Percentiles rank a stretch among this genome's conserved stretches.
phyloP scores from a whole-genome alignment of 1,284 basidiomycete genomes.

The Kalmanozyma brasiliensis region DNA sequence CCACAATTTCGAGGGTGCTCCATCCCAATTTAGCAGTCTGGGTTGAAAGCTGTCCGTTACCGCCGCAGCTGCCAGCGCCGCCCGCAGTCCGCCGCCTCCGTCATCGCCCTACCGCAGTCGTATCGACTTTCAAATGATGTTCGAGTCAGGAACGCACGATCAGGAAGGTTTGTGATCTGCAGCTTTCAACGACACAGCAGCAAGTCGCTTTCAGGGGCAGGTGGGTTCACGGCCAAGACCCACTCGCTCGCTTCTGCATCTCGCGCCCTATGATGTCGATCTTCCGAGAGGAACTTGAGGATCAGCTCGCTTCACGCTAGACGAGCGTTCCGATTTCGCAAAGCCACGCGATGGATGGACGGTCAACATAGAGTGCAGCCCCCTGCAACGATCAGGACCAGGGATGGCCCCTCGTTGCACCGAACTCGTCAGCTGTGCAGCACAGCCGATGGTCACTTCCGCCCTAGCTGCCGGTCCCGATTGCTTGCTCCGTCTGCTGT shows the following conservation, averaged over 20 bases:
- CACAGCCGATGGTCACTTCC: neutral
- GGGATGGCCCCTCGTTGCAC: constrained; percentile 19
- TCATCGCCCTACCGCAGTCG: no score
- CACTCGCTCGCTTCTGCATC: no score
- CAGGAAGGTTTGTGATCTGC: no score
- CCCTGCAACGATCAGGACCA: no score
- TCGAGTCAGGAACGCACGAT: no score
- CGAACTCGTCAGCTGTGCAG: constrained; percentile 6
- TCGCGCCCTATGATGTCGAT: no score
- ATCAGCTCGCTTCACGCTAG: neutral
- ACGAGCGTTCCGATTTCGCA: neutral
- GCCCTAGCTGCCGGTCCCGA: neutral
- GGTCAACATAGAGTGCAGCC: no score
- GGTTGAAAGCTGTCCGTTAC: constrained; percentile 4
- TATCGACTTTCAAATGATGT: no score
- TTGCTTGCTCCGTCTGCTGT: neutral
- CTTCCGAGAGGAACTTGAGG: neutral
- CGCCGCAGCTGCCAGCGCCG: neutral
- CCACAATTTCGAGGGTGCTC: constrained; percentile 8
- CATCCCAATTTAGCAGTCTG: neutral
- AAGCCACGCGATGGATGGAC: constrained; percentile 1
- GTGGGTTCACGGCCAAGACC: no score
- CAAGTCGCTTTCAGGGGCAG: no score
- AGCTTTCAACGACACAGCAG: no score
- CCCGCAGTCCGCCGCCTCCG: no score